A percentile compares a stretch with the other conserved stretches of the same genome.
phyloP scores from a whole-genome alignment of 2,329 filamentous ascomycete species.

The Penicillium sp. region DNA sequence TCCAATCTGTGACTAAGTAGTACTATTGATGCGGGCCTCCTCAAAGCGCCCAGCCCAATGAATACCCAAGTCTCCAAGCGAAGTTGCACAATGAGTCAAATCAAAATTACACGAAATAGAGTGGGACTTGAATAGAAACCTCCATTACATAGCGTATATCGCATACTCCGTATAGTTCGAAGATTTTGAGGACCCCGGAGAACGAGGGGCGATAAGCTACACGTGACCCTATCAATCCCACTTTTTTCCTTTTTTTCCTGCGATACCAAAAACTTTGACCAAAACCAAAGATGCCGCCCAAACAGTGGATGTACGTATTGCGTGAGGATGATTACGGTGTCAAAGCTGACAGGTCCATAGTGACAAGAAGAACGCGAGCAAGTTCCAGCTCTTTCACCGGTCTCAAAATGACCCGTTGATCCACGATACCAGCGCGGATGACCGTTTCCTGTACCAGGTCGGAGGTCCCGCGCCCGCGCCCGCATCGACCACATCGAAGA shows the following conservation, averaged over 20 bases:
- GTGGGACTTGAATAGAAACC: background rate
- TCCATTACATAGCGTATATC: too few relatives aligned
- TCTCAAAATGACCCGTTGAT: constrained; percentile 97
- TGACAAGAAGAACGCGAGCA: constrained; percentile 88
- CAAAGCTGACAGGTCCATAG: constrained; percentile 42
- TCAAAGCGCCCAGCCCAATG: constrained; percentile 4
- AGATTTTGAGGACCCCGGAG: constrained; percentile 23
- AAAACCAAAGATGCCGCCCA: constrained; percentile 63
- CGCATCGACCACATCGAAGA: constrained; percentile 37
- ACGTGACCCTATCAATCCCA: constrained; percentile 33
- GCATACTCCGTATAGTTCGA: background rate
- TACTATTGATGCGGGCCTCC: constrained; percentile 4
- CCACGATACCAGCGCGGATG: constrained; percentile 82
- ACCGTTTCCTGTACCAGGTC: constrained; percentile 81
- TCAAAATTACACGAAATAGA: background rate
- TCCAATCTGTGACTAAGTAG: background rate
- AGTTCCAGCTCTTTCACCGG: constrained; percentile 91
- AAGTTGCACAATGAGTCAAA: constrained; percentile 7
- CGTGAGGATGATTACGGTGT: background rate
- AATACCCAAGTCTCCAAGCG: constrained; percentile 11
- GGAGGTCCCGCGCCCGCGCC: constrained; percentile 37
- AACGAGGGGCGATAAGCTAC: constrained; percentile 30
- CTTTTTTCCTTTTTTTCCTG: constrained; percentile 29
- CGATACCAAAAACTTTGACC: constrained; percentile 7
- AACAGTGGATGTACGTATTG: constrained; percentile 67